These are phyloP conservation scores for Monosporascus sp. DNA, from an alignment of 2,329 filamentous ascomycete species.

Conservation along the genomic window DNA sequence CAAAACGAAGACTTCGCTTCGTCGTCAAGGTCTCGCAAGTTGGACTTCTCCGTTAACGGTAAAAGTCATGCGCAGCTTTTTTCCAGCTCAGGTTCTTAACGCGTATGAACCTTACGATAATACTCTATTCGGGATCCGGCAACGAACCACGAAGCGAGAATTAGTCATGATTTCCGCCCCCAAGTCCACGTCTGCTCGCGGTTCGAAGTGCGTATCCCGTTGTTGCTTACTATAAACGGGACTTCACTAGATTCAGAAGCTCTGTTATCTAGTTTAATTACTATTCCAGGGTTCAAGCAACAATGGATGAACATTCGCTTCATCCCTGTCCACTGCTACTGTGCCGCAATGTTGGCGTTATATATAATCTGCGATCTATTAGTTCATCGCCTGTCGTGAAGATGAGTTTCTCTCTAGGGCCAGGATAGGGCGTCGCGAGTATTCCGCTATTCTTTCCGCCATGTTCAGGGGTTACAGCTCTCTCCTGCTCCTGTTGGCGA, in stretches of 20 bases:
- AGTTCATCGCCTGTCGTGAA: background rate
- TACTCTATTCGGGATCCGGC: background rate
- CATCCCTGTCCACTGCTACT: no score
- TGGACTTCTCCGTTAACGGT: no score
- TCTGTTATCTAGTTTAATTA: background rate
- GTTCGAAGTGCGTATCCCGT: background rate
- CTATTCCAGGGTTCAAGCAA: no score
- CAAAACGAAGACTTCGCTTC: no score
- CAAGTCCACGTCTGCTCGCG: background rate
- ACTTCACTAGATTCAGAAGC: background rate
- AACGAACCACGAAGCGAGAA: background rate
- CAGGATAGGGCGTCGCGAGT: background rate
- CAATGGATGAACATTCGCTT: no score
- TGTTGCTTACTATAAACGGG: background rate
- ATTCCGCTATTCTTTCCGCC: background rate
- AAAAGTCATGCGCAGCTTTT: background rate
- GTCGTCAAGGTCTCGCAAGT: no score
- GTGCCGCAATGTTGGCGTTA: background rate
- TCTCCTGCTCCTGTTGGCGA: background rate
- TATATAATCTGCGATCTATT: background rate
- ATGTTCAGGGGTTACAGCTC: background rate
- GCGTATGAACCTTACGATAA: background rate
- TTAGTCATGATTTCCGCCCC: background rate
- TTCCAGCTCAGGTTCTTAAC: background rate
- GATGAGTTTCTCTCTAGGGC: background rate